Base-by-base conservation (phyloP, 2,329 filamentous ascomycete genomes). In the Neonectria hederae region DNA sequence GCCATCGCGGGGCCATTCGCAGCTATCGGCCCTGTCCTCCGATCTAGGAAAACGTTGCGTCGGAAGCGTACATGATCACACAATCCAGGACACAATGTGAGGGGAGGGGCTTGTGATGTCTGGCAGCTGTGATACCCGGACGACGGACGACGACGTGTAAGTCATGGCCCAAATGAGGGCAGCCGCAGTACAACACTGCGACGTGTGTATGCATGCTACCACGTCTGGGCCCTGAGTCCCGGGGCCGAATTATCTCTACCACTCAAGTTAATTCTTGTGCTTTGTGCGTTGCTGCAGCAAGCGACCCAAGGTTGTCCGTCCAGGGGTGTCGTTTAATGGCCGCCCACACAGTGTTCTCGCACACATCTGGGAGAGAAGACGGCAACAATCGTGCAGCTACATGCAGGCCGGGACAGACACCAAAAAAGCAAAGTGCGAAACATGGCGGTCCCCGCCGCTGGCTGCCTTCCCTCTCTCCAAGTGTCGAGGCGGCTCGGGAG, bases 191-290 rank as follows among this genome's bases (percentile, higher is more conserved):
- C 54, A 64, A 66, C 65, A 68, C 61, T 65, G 67, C 72, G 71
- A 69, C 69, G 70, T 51, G 70, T 71, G 71, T 51, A 71, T 71
- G 71, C 62, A 67, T 63, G 60, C 54, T 70, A 58, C 62, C 62
- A 54, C 55, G 54, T 58, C 46, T 63, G 57, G 61, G 65, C 66
- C 48, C 54, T 55, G 59, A 59, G 28, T 46, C 60, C 32, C 38
- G 28, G 54, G 48, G 61, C 62, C 28, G 17, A 11, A 11, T 57
- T 48, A 52, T 55, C 32, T 54, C 30, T 62, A 49, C 49, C 53
- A 28, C 28, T 28, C 28, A 28, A 58, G 45, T 46, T 35, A 60
- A 26, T 54, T 48, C 21, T 62, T 54, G 24, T 57, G 26, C 30
- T 13, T 42, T 32, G 24, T 43, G 38, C 38, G 38, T 24, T 60